Base-by-base conservation (phyloP, 2,329 filamentous ascomycete species). In the Magnaporthiopsis incrustans region DNA sequence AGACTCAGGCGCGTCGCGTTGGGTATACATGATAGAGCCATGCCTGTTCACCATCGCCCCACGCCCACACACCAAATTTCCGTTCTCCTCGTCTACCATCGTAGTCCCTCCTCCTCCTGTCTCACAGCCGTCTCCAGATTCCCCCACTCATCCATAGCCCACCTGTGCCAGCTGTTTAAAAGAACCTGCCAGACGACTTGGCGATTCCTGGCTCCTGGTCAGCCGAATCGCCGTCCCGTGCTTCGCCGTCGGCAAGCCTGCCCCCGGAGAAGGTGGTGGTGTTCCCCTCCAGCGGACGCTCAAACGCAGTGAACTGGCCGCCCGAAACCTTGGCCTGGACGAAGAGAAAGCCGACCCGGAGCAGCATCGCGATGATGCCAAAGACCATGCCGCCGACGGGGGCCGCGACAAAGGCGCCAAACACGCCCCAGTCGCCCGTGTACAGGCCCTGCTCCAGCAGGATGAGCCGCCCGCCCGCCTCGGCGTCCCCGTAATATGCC, bases 351-450 rank as follows among this genome's bases (percentile, higher is more conserved):
- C 76, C 73, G 57, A 93, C 73, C 33, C 91, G 82, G 57, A 87
- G 69, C 18, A 70, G 80, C 50, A 90, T 81, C 6, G 88, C 89
- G 2, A 79, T 82, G 57, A 87, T 81, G 0, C 85, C 89, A 83
- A 88, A 93, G 44, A 93, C 75, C 25, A 94, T 71, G 27, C 89
- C 89, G 1, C 91, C 91, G 2, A 93, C 76, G 0, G 91, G 91
- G 0, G 91, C 90, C 12, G 89, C 89, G 5, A 94, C 87, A 70
- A 94, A 95, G 5, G 90, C 90, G 69, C 90, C 91, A 74, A 95
- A 95, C 1, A 84, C 89, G 67, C 86, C 89, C 91, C 91, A 95
- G 73, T 94, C 90, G 60, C 87, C 81, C 0, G 81, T 84, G 74
- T 93, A 95, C 26, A 95, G 79, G 0, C 91, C 91, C 68, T 88